Evolutionary conservation across 2,329 filamentous ascomycete species (phyloP).

Genomic region (Cladobotryum protrusum): DNA sequence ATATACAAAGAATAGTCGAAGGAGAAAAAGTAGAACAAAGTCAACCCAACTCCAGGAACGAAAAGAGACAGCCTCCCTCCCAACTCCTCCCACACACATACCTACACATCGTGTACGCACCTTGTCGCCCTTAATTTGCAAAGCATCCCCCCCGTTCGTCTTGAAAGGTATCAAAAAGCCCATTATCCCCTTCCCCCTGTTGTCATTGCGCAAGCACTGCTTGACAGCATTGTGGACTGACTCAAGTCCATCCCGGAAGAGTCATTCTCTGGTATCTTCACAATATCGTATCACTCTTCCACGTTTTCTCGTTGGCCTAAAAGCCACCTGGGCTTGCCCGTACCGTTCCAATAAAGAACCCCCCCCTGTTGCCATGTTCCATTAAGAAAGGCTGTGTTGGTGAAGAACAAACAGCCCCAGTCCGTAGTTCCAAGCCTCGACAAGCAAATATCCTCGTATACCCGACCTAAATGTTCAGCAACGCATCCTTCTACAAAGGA

Average conservation of each 20-base stretch:
- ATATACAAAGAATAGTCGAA: conserved; percentile 3
- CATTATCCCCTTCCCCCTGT: not conserved
- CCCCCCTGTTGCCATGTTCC: no score
- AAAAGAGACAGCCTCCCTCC: not conserved
- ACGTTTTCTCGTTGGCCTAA: not conserved
- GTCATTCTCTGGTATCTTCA: not conserved
- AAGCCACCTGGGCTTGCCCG: conserved; percentile 4
- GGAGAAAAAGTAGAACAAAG: not conserved
- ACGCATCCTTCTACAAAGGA: not conserved
- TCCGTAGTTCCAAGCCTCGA: not conserved
- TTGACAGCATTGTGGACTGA: not conserved
- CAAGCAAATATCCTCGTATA: not conserved
- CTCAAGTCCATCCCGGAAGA: not conserved
- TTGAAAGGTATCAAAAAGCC: not conserved
- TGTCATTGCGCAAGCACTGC: not conserved
- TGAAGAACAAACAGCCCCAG: not conserved
- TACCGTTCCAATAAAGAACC: not conserved
- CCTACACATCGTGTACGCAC: no score
- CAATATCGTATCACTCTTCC: not conserved
- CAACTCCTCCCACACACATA: no score
- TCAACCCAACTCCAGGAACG: not conserved
- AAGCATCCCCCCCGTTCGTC: not conserved
- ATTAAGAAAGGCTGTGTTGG: no score
- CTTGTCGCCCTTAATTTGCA: no score
- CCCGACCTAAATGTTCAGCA: not conserved